Conservation (phyloP, 164 flowering plant species). For the Nymphaea colorata region DNA sequence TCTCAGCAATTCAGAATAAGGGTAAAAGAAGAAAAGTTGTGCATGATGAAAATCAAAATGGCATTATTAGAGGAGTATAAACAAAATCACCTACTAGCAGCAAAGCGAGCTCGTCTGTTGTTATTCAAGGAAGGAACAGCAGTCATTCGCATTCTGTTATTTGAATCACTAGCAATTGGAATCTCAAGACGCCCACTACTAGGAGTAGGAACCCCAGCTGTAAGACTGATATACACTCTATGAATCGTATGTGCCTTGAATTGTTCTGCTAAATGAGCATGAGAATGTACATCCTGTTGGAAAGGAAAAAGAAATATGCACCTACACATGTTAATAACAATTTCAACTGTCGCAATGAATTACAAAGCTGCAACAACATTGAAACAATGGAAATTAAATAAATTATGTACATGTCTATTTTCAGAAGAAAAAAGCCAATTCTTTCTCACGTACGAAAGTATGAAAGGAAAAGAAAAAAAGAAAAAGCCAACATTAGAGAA, state of each 20-base stretch:
- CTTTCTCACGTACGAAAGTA: background rate
- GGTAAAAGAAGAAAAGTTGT: too few relatives aligned
- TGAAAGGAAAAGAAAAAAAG: too few relatives aligned
- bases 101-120: constrained; percentile 47
- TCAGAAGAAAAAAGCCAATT: background rate
- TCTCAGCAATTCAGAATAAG: too few relatives aligned
- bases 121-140: constrained; percentile 42
- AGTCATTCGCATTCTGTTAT: constrained; percentile 78
- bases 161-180: constrained; percentile 79
- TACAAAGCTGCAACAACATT: background rate
- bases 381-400: background rate
- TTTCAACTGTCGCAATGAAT: background rate
- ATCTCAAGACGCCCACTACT: constrained; percentile 58
- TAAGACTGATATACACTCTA: constrained; percentile 79
- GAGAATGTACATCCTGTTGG: constrained; percentile 79
- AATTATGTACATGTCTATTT: too few relatives aligned
- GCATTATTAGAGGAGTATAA: background rate
- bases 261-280: constrained; percentile 74
- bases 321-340: background rate
- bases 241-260: constrained; percentile 69
- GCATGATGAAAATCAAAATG: too few relatives aligned
- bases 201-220: constrained; percentile 72
- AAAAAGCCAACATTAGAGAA: background rate
- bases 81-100: constrained; percentile 88
- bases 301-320: constrained; percentile 1